Base-by-base conservation (phyloP, 768 basidiomycete genomes). In the Leccinum longicurvipes region DNA sequence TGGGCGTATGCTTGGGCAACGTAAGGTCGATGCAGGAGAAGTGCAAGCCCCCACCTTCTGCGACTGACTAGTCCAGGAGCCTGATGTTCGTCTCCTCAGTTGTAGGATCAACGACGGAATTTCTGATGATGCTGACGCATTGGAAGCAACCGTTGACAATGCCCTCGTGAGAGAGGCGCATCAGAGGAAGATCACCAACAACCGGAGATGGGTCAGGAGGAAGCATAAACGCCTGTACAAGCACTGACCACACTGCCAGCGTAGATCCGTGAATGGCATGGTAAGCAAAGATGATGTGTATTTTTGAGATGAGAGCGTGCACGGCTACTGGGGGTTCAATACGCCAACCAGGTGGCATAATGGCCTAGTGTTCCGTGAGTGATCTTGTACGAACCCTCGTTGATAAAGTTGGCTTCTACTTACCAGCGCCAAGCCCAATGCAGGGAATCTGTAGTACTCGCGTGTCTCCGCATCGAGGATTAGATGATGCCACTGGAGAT, bases 141-240 rank as follows among this genome's bases (percentile, higher is more conserved):
- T 19, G 11, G 27, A 49, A 7, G 23, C 14, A n/a, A 3, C 34
- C 46, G 19, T 3, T 6, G 5, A 19, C 6, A 11, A 42, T 5
- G 24, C 39, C 54, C 17, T 50, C 54, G 19, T 55, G 47, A n/a
- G 45, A 45, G 21, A 53, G 24, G 23, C n/a, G 24, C 39, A 55
- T 39, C 3, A 50, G 15, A 14, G 21, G 11, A 23, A 10, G 10
- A 10, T 11, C 8, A 7, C 23, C 15, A 12, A 7, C 19, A 28
- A 24, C 7, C 9, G 28, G 17, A 9, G 4, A 11, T 25, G 47
- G 21, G 19, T 50, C 23, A 2, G 27, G 6, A 31, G 47, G 39
- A 17, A 49, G 1, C 3, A 10, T 41, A 14, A 49, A 49, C 0
- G 39, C 53, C 14, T 47, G 53, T 29, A 54, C 2, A 7, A 48